A percentile compares a stretch with the other conserved stretches of the same genome.
Evolutionary conservation across 2,329 filamentous ascomycete genomes (phyloP).

Genomic region (Berkeleyomyces basicola): DNA sequence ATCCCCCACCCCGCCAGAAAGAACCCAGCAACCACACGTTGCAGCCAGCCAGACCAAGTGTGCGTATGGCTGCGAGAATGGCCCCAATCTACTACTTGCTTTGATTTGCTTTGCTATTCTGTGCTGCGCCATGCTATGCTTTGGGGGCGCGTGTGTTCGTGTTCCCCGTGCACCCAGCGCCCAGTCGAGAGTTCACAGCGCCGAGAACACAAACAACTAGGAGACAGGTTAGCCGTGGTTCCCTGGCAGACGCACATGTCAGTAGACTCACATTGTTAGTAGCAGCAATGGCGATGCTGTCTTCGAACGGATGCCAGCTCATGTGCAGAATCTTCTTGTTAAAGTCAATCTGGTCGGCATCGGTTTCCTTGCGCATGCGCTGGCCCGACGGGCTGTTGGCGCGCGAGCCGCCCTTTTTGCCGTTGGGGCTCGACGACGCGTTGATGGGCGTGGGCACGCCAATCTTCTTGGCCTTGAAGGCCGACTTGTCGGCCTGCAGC

Average conservation of each 20-base stretch:
- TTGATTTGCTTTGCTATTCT: too few relatives aligned
- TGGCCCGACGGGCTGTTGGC: conserved; percentile 81
- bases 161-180: background rate
- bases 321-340: conserved; percentile 99
- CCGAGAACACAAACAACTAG: conserved; percentile 64
- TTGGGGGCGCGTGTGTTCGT: too few relatives aligned
- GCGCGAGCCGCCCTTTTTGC: conserved; percentile 78
- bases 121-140: too few relatives aligned
- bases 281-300: conserved; percentile 97
- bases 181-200: conserved; percentile 34
- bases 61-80: background rate
- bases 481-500: conserved; percentile 92
- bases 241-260: background rate
- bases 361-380: conserved; percentile 96
- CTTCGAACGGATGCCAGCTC: conserved; percentile 99
- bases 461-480: conserved; percentile 99
- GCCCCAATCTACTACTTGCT: background rate
- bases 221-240: conserved; percentile 13
- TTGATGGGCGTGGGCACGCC: conserved; percentile 96
- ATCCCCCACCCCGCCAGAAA: background rate
- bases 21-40: background rate
- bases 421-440: conserved; percentile 54
- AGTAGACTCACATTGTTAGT: conserved; percentile 82
- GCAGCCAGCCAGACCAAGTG: background rate
- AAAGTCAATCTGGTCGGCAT: conserved; percentile 98